Percentiles rank a stretch among this genome's conserved stretches.
phyloP scores from a whole-genome alignment of 345 rosid genomes.

The Luvunga scandens region DNA sequence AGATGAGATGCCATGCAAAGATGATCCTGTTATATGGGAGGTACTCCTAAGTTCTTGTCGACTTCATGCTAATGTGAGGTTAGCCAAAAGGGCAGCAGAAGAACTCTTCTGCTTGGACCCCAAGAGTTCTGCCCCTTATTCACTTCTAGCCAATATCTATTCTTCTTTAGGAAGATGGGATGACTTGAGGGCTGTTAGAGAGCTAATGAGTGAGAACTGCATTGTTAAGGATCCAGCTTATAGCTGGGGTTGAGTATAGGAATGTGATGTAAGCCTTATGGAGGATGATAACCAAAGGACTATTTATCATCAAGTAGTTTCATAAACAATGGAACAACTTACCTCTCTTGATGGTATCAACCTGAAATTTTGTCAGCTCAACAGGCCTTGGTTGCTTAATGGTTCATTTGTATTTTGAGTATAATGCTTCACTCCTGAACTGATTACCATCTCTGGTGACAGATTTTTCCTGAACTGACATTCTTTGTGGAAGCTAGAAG shows the following conservation, averaged over 20 bases:
- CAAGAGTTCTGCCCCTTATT: slow-evolving; percentile 52
- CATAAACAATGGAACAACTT: not conserved
- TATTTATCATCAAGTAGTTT: not conserved
- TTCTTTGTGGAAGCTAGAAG: not conserved
- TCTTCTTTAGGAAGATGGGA: slow-evolving; percentile 78
- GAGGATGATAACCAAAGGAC: not conserved
- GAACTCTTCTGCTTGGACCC: slow-evolving; percentile 59
- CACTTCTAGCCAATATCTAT: slow-evolving; percentile 62
- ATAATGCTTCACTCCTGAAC: not conserved
- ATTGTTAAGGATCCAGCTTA: slow-evolving; percentile 54
- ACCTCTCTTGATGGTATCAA: not conserved
- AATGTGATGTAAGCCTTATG: slow-evolving; percentile 11
- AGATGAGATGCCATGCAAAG: slow-evolving; percentile 55
- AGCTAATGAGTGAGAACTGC: slow-evolving; percentile 41
- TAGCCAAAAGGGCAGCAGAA: slow-evolving; percentile 65
- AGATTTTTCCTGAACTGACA: not conserved
- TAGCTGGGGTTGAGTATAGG: slow-evolving; percentile 48
- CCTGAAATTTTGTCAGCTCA: not conserved
- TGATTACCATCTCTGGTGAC: too few species aligned
- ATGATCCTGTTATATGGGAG: slow-evolving; percentile 70
- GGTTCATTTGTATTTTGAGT: not conserved
- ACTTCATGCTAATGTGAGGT: slow-evolving; percentile 57
- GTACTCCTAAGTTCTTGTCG: slow-evolving; percentile 83
- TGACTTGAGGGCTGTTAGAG: slow-evolving; percentile 53
- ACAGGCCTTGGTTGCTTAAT: not conserved